Evolutionary conservation across 768 basidiomycete genomes (phyloP).

Genomic region (Phaffia tasmanica): DNA sequence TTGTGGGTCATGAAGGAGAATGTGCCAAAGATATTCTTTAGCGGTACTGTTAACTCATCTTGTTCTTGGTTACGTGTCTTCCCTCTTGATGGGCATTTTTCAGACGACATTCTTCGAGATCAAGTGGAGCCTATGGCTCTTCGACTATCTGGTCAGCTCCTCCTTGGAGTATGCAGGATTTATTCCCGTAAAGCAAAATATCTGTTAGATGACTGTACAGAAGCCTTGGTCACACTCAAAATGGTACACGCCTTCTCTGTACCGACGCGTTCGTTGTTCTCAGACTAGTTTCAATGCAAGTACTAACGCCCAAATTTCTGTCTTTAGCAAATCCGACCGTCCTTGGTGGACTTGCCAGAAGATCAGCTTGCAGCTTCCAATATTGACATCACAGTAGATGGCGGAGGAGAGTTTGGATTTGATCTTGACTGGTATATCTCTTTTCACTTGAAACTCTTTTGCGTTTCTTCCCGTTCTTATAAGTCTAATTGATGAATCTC

Average conservation of each 20-base stretch:
- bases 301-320: conserved; percentile 46
- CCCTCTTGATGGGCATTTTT: conserved; percentile 30
- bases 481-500: conserved; percentile 14
- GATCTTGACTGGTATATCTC: conserved; percentile 33
- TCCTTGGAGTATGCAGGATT: conserved; percentile 92
- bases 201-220: conserved; percentile 92
- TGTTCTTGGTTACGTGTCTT: not conserved
- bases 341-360: conserved; percentile 89
- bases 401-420: conserved; percentile 48
- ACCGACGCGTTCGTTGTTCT: not conserved
- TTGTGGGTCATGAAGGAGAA: not conserved
- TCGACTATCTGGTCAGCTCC: conserved; percentile 86
- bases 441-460: conserved; percentile 32
- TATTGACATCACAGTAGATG: conserved; percentile 75
- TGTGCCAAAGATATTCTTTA: not conserved
- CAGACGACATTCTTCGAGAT: conserved; percentile 72
- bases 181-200: conserved; percentile 98
- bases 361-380: conserved; percentile 78
- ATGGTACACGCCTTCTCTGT: conserved; percentile 49
- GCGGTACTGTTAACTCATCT: not conserved
- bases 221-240: conserved; percentile 87
- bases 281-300: not conserved
- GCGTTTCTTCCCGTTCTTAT: conserved; percentile 9
- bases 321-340: conserved; percentile 54
- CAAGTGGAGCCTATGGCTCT: conserved; percentile 85